phyloP scores from a whole-genome alignment of 192 early-diverging fungal genomes.

The Backusella circina region DNA sequence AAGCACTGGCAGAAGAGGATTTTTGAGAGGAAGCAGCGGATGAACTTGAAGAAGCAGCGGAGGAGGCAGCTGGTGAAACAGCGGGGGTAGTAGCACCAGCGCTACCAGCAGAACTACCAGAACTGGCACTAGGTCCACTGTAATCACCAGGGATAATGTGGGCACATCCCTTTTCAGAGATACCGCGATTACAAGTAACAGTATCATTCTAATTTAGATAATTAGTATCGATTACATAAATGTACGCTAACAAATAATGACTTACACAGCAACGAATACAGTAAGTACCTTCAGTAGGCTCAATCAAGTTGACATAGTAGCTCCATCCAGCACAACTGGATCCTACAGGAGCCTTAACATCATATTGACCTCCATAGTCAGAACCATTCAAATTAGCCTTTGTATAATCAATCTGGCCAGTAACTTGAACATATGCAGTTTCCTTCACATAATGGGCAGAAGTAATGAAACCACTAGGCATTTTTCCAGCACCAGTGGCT shows the following conservation, averaged over 20 bases:
- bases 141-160: slow-evolving; percentile 47
- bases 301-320: slow-evolving; percentile 41
- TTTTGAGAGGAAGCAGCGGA: neutral
- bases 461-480: slow-evolving; percentile 41
- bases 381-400: slow-evolving; percentile 30
- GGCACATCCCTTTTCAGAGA: slow-evolving; percentile 42
- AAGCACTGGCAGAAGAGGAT: neutral
- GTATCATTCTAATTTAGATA: slow-evolving; percentile 17
- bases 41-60: neutral
- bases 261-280: slow-evolving; percentile 48
- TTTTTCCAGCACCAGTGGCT: slow-evolving; percentile 33
- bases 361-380: slow-evolving; percentile 53
- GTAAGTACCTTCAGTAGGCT: slow-evolving; percentile 37
- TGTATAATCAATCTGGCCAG: slow-evolving; percentile 44
- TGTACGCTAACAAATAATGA: neutral
- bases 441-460: slow-evolving; percentile 33
- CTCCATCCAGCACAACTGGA: slow-evolving; percentile 39
- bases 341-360: slow-evolving; percentile 39
- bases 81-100: neutral
- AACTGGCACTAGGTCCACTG: slow-evolving; percentile 19
- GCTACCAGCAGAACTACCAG: neutral
- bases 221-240: neutral
- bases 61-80: neutral
- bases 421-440: slow-evolving; percentile 49
- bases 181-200: slow-evolving; percentile 40